A percentile compares a stretch with the other conserved stretches of the same genome.
Conservation (phyloP, 306 rosid genomes). For the Hylodesmum podocarpum region DNA sequence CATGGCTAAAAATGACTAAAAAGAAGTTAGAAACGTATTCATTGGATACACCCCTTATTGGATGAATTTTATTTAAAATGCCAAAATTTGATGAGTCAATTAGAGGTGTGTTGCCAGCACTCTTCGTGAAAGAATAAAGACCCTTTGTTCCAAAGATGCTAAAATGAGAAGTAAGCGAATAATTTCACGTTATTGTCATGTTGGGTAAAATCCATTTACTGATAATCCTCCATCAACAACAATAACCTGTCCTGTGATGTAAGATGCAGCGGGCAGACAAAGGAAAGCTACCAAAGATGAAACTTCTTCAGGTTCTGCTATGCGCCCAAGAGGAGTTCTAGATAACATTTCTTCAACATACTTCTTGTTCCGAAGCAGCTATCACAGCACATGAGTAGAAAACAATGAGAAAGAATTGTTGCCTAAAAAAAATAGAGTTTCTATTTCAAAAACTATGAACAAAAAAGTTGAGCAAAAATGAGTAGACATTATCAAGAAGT, state of each 20-base stretch:
- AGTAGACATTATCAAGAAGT: background rate
- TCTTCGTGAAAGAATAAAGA: background rate
- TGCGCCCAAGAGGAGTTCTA: slow-evolving; percentile 61
- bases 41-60: no score
- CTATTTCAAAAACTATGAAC: background rate
- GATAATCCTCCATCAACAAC: slow-evolving; percentile 78
- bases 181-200: slow-evolving; percentile 31
- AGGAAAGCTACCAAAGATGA: slow-evolving; percentile 81
- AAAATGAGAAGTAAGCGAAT: background rate
- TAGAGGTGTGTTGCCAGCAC: no score
- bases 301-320: slow-evolving; percentile 70
- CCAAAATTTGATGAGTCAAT: no score
- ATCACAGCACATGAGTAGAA: background rate
- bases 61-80: no score
- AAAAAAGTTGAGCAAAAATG: background rate
- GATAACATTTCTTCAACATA: slow-evolving; percentile 49
- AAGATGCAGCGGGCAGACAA: slow-evolving; percentile 87
- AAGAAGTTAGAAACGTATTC: no score
- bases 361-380: slow-evolving; percentile 60
- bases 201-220: slow-evolving; percentile 60
- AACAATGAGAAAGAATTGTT: slow-evolving; percentile 15
- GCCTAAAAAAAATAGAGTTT: background rate
- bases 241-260: slow-evolving; percentile 79
- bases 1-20: no score
- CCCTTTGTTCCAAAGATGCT: background rate